Evolutionary conservation across 2,329 filamentous ascomycete species (phyloP).

Genomic region (Metarhizium brunneum): DNA sequence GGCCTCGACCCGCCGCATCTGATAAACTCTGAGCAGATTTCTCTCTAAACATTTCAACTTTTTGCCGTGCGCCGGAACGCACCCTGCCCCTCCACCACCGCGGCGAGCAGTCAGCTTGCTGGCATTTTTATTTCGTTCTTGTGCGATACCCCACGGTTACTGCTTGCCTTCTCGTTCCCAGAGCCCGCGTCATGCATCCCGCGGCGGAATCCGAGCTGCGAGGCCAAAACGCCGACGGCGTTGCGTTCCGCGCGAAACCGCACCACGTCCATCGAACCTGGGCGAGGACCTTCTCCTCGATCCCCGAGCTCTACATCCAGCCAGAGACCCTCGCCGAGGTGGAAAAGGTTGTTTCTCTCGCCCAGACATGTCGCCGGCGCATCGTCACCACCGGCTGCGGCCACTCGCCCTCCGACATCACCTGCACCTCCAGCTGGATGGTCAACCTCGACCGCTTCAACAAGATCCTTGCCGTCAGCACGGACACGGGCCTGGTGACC

Average conservation of each 20-base stretch:
- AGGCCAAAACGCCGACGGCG: conserved; percentile 20
- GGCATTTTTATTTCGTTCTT: neutral
- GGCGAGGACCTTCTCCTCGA: conserved; percentile 85
- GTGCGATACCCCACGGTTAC: neutral
- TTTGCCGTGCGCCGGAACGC: neutral
- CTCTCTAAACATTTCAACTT: neutral
- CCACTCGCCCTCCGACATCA: conserved; percentile 87
- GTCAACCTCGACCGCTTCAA: conserved; percentile 83
- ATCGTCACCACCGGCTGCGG: conserved; percentile 82
- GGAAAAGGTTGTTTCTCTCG: conserved; percentile 72
- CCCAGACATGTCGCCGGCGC: conserved; percentile 69
- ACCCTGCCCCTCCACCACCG: neutral
- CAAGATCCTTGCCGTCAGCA: conserved; percentile 61
- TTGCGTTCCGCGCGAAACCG: conserved; percentile 68
- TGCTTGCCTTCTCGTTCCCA: neutral
- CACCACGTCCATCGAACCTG: conserved; percentile 81
- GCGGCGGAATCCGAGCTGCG: conserved; percentile 23
- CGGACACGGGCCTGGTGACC: conserved; percentile 54
- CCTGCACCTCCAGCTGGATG: conserved; percentile 89
- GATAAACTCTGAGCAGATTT: neutral
- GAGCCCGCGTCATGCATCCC: conserved; percentile 23
- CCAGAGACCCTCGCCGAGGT: conserved; percentile 73
- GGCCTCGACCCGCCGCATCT: conserved; percentile 1
- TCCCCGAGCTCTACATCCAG: conserved; percentile 84
- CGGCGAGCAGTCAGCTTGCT: neutral